Conservation (phyloP, 2,329 filamentous ascomycete genomes). For the Pyrenochaeta sp. region DNA sequence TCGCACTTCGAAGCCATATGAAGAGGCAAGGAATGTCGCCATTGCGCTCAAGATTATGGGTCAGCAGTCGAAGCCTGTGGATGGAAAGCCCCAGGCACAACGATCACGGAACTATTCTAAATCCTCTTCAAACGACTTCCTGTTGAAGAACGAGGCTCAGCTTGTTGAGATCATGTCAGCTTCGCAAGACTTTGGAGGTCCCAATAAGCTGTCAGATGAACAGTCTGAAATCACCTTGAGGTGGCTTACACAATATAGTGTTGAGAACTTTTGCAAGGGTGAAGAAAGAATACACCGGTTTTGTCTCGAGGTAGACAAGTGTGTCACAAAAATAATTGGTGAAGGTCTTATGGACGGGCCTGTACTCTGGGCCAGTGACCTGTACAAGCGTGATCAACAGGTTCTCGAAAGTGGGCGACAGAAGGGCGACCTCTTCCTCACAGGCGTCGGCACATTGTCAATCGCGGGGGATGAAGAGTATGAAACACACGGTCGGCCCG, state of each 20-base stretch:
- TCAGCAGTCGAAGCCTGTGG: conserved; percentile 56
- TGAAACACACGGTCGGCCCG: conserved; percentile 48
- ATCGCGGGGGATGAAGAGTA: conserved; percentile 59
- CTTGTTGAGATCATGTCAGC: conserved; percentile 88
- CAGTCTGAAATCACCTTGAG: conserved; percentile 84
- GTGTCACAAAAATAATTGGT: conserved; percentile 84
- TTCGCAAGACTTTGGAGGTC: conserved; percentile 82
- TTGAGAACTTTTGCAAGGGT: conserved; percentile 93
- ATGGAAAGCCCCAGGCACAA: conserved; percentile 51
- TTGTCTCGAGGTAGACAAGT: conserved; percentile 87
- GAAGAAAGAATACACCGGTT: conserved; percentile 96
- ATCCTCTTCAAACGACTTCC: conserved; percentile 64
- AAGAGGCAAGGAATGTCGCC: conserved; percentile 85
- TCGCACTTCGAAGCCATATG: conserved; percentile 86
- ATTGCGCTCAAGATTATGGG: conserved; percentile 92
- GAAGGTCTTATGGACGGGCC: conserved; percentile 85
- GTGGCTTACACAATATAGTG: conserved; percentile 82
- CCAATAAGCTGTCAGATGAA: conserved; percentile 95
- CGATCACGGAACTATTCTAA: conserved; percentile 55
- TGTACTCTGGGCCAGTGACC: conserved; percentile 89
- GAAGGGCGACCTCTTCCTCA: conserved; percentile 59
- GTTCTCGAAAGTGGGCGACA: conserved; percentile 62
- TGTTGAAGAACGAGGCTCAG: conserved; percentile 83
- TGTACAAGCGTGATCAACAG: conserved; percentile 81
- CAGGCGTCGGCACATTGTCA: conserved; percentile 57